Evolutionary conservation across 2,329 filamentous ascomycete genomes (phyloP).

Genomic region (Passalora sequoiae): DNA sequence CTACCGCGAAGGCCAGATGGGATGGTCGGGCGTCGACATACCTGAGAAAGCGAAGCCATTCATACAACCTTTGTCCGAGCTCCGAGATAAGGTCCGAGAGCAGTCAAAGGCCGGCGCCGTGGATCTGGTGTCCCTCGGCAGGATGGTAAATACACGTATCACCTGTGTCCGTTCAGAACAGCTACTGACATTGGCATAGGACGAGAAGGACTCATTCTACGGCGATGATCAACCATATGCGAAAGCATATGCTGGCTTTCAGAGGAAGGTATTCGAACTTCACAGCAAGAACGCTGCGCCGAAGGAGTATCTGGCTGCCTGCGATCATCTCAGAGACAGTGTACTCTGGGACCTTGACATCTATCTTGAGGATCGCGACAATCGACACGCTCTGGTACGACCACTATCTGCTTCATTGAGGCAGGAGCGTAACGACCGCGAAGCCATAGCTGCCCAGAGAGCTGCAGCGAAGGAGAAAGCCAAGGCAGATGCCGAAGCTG

Average conservation of each 20-base stretch:
- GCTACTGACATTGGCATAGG: conserved; percentile 1
- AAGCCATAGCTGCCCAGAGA: conserved; percentile 49
- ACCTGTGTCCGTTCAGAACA: not conserved
- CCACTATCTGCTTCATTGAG: conserved; percentile 50
- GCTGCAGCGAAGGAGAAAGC: conserved; percentile 44
- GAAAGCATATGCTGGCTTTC: conserved; percentile 47
- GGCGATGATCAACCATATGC: conserved; percentile 41
- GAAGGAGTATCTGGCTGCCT: conserved; percentile 69
- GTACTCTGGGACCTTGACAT: conserved; percentile 78
- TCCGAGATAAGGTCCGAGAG: conserved; percentile 55
- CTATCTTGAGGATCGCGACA: conserved; percentile 77
- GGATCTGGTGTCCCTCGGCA: conserved; percentile 32
- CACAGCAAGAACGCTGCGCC: conserved; percentile 46
- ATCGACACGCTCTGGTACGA: conserved; percentile 65
- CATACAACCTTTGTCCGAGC: conserved; percentile 54
- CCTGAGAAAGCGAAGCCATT: conserved; percentile 55
- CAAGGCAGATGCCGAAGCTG: conserved; percentile 50
- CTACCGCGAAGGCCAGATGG: conserved; percentile 46
- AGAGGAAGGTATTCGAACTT: conserved; percentile 58
- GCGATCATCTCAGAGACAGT: conserved; percentile 73
- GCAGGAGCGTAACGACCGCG: conserved; percentile 49
- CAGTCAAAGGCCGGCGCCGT: conserved; percentile 48
- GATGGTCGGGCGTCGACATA: conserved; percentile 62
- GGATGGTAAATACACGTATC: conserved; percentile 11
- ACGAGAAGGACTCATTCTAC: conserved; percentile 24